Conservation (phyloP, 1,139 yeast species). For the Spencermartinsiella ligniputridi region DNA sequence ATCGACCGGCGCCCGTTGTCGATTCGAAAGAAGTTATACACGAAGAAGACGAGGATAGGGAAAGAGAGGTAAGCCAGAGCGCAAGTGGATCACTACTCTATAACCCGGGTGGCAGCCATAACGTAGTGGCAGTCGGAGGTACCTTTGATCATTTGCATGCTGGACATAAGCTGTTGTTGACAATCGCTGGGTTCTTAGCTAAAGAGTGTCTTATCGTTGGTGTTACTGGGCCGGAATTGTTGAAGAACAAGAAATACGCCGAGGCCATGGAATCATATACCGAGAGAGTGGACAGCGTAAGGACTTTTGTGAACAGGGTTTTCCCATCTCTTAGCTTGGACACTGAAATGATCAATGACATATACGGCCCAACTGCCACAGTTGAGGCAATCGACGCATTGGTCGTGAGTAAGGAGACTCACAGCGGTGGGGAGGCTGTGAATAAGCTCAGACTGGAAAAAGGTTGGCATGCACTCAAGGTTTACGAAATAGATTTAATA, state of each 20-base stretch:
- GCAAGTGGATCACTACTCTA: conserved; percentile 12
- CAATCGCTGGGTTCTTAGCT: conserved; percentile 66
- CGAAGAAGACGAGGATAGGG: conserved; percentile 8
- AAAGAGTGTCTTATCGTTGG: conserved; percentile 62
- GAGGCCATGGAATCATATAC: conserved; percentile 60
- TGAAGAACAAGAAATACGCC: conserved; percentile 68
- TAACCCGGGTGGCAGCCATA: conserved; percentile 20
- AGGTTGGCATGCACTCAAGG: conserved; percentile 49
- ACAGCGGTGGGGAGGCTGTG: conserved; percentile 66
- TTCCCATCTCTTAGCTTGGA: conserved; percentile 43
- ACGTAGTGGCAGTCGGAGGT: conserved; percentile 63
- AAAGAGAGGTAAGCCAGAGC: conserved; percentile 11
- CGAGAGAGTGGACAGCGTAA: conserved; percentile 45
- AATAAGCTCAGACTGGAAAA: conserved; percentile 58
- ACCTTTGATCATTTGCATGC: conserved; percentile 96
- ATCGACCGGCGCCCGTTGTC: neutral
- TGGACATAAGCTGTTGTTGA: conserved; percentile 84
- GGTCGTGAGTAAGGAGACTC: conserved; percentile 76
- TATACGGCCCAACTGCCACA: conserved; percentile 94
- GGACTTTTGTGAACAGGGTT: conserved; percentile 45
- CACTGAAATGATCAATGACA: conserved; percentile 64
- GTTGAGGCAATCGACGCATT: conserved; percentile 70
- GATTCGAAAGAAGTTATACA: conserved; percentile 5
- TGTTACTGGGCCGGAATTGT: conserved; percentile 71
- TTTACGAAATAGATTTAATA: conserved; percentile 64